phyloP scores from a whole-genome alignment of 2,329 filamentous ascomycete species.

The Pseudogymnoascus sp. region DNA sequence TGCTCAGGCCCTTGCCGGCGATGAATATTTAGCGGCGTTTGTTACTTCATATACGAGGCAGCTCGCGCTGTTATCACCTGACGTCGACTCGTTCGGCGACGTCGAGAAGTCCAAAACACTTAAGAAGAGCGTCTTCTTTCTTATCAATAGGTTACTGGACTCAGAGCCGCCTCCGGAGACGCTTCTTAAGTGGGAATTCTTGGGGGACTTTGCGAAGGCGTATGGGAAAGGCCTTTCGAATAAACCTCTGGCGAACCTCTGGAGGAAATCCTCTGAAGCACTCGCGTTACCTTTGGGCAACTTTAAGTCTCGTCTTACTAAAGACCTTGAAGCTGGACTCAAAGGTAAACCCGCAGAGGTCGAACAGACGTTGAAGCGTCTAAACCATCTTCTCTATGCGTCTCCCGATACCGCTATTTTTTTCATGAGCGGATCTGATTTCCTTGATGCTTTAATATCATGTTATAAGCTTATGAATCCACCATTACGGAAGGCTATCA shows the following conservation, averaged over 20 bases:
- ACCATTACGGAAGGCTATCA: constrained; percentile 58
- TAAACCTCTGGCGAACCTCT: constrained; percentile 45
- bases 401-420: constrained; percentile 53
- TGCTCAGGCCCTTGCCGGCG: constrained; percentile 41
- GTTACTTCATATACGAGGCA: constrained; percentile 61
- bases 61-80: constrained; percentile 33
- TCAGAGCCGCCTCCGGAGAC: constrained; percentile 36
- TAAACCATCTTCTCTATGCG: constrained; percentile 59
- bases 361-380: constrained; percentile 47
- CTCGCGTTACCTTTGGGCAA: constrained; percentile 52
- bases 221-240: constrained; percentile 60
- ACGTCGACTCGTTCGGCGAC: constrained; percentile 16
- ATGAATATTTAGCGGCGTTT: constrained; percentile 57
- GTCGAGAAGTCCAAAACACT: constrained; percentile 42
- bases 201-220: constrained; percentile 56
- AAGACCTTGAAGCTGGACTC: constrained; percentile 55
- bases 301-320: constrained; percentile 57
- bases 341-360: constrained; percentile 49
- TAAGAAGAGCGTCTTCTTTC: constrained; percentile 57
- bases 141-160: constrained; percentile 53
- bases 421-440: constrained; percentile 81
- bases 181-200: constrained; percentile 59
- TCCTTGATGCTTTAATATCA: constrained; percentile 66
- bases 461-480: constrained; percentile 61
- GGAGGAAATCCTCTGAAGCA: constrained; percentile 42